Percentiles rank a stretch among this genome's conserved stretches.
Conservation (phyloP, 1,139 yeast genomes). For the Geotrichum fermentans region DNA sequence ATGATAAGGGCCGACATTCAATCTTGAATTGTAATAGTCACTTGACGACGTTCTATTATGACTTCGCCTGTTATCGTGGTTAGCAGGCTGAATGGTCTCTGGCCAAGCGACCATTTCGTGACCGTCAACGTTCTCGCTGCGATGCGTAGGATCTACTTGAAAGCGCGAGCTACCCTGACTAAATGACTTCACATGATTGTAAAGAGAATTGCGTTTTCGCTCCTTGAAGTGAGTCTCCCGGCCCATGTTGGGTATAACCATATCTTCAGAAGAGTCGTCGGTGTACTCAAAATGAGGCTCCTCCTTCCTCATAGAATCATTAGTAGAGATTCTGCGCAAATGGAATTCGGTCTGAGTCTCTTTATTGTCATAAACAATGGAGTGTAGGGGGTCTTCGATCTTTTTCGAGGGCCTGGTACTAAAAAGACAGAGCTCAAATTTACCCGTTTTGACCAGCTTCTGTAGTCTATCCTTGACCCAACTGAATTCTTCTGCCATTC, state of each 20-base stretch:
- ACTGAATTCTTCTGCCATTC: conserved; percentile 25
- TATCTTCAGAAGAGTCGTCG: background rate
- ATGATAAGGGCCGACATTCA: background rate
- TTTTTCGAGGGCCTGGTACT: conserved; percentile 14
- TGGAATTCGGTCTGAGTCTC: conserved; percentile 4
- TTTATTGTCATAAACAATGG: conserved; percentile 9
- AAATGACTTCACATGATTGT: conserved; percentile 16
- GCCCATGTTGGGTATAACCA: background rate
- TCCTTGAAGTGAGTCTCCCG: conserved; percentile 10
- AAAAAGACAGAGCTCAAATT: conserved; percentile 30
- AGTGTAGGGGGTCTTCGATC: background rate
- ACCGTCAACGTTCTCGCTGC: conserved; percentile 20
- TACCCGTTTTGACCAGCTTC: conserved; percentile 22
- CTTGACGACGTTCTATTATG: background rate
- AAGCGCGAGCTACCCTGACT: conserved; percentile 18
- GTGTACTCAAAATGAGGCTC: background rate
- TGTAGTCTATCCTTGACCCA: conserved; percentile 32
- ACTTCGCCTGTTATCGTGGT: background rate
- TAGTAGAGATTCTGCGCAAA: background rate
- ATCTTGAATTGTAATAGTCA: background rate
- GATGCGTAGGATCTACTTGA: conserved; percentile 9
- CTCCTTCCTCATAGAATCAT: background rate
- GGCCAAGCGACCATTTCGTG: conserved; percentile 20
- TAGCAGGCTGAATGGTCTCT: conserved; percentile 6
- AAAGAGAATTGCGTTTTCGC: conserved; percentile 11